Base-by-base conservation (phyloP, 768 basidiomycete species). In the Leccinum boreale region DNA sequence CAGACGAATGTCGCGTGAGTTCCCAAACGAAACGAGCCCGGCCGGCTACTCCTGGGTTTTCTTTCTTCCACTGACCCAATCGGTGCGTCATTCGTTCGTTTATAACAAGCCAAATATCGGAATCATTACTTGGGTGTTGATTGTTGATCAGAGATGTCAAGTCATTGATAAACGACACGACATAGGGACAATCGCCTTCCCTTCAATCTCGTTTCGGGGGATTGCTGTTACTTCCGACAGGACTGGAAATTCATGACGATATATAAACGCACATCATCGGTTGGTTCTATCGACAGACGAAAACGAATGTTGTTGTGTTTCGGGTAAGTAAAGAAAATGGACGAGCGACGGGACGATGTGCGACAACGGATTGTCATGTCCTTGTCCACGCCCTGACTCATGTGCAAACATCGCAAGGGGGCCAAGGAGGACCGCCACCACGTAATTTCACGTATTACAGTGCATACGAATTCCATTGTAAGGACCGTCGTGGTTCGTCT, bases 401-500 rank as follows among this genome's bases (percentile, higher is more conserved):
- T 35, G 33, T 14, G 33, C 33, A 35, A 35, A 15, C 33, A 35
- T 35, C 14, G 14, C 33, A 35, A 31, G 10, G 29, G 29, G 29
- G 29, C 29, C 29, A 11, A 29, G 5, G 42, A 44, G n/a, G n/a
- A 44, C 5, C 42, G 4, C 42, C n/a, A 44, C 19, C 42, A 44
- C 42, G 42, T 19, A 11, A 19, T 19, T n/a, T 50, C 49, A 50
- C 19, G 26, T 10, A 10, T 31, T 4, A n/a, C 64, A 66, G 1
- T 46, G 46, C 51, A 70, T 70, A 52, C 45, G 15, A 31, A 70
- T 26, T 5, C 67, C 68, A 14, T 70, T 66, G 50, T 71, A 71
- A 50, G 69, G 70, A 3, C 70, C 85, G 49, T 73, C 64, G 58
- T 88, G 87, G 53, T 87, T 74, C 19, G 62, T 42, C 45, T 58